Evolutionary conservation across 306 rosid genomes (phyloP).

Genomic region (Calophaca sinica): DNA sequence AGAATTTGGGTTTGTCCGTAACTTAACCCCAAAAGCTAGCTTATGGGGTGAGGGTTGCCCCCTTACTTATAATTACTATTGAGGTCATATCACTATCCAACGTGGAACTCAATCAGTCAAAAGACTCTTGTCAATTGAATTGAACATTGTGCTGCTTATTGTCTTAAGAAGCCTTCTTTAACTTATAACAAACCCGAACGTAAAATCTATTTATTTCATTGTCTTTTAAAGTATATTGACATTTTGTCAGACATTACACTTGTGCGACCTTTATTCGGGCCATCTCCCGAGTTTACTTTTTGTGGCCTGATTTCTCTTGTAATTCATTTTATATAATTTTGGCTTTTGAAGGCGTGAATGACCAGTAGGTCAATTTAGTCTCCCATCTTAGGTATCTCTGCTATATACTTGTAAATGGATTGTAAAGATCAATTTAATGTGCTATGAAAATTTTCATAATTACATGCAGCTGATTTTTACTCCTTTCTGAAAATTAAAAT

Average conservation of each 20-base stretch:
- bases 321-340: neutral
- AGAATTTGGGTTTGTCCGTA: too few species aligned
- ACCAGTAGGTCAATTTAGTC: too few species aligned
- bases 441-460: neutral
- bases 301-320: neutral
- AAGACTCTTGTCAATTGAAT: too few species aligned
- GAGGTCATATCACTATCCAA: too few species aligned
- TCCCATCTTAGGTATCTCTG: neutral
- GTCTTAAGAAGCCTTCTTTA: constrained; percentile 43
- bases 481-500: constrained; percentile 21
- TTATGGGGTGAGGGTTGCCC: too few species aligned
- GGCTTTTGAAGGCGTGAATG: neutral
- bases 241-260: constrained; percentile 20
- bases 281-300: neutral
- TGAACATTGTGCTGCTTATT: neutral
- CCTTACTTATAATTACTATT: too few species aligned
- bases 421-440: neutral
- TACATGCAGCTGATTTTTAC: constrained; percentile 28
- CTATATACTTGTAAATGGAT: neutral
- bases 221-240: neutral
- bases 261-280: constrained; percentile 6
- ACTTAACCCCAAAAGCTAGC: too few species aligned
- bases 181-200: neutral
- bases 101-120: neutral
- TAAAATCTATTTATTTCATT: neutral